phyloP scores from a whole-genome alignment of 2,329 filamentous ascomycete species.

The Venturia aucupariae region DNA sequence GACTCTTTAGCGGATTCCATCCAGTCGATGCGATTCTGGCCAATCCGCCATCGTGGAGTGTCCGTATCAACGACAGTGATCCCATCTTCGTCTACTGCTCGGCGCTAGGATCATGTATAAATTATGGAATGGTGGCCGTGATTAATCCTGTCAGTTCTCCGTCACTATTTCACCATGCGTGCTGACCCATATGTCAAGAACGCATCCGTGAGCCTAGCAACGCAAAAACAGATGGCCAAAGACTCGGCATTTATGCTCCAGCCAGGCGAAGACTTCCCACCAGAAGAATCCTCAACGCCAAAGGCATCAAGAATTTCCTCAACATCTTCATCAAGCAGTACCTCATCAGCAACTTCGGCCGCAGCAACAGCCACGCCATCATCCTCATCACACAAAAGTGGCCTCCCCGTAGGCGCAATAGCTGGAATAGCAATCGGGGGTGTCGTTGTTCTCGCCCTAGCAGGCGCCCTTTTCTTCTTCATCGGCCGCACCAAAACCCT shows the following conservation, averaged over 20 bases:
- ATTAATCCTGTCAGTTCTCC: constrained; percentile 52
- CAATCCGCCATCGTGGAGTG: constrained; percentile 35
- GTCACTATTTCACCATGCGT: too few species aligned
- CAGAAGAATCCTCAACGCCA: constrained; percentile 19
- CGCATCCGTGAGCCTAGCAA: constrained; percentile 18
- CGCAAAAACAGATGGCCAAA: constrained; percentile 23
- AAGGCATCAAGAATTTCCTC: constrained; percentile 16
- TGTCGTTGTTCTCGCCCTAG: constrained; percentile 49
- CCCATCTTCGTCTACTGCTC: constrained; percentile 62
- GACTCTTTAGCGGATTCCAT: constrained; percentile 47
- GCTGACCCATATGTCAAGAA: neutral
- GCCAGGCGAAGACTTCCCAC: constrained; percentile 24
- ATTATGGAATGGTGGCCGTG: constrained; percentile 58
- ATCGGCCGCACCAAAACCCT: constrained; percentile 39
- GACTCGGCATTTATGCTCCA: constrained; percentile 23
- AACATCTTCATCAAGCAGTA: constrained; percentile 12
- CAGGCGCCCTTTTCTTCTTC: constrained; percentile 55
- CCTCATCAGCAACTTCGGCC: constrained; percentile 11
- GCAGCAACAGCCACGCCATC: constrained; percentile 11
- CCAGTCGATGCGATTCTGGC: constrained; percentile 38
- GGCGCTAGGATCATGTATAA: constrained; percentile 51
- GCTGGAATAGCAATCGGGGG: constrained; percentile 53
- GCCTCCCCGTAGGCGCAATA: constrained; percentile 32
- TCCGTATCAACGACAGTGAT: constrained; percentile 48
- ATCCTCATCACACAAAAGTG: constrained; percentile 14